Percentiles rank a stretch among this genome's conserved stretches.
phyloP scores from a whole-genome alignment of 805 yeast genomes.

The Phaffomyces antillensis region DNA sequence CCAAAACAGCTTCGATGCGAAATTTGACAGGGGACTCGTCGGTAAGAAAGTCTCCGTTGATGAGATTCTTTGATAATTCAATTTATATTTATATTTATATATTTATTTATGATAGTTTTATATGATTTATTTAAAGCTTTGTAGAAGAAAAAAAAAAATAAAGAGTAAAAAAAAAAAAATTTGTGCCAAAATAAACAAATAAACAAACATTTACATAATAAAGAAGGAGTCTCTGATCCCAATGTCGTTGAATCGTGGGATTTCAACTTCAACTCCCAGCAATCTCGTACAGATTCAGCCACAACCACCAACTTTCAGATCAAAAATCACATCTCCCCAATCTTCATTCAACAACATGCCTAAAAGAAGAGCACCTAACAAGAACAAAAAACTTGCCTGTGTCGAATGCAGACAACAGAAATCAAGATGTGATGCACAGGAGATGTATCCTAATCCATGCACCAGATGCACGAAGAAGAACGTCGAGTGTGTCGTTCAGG shows the following conservation, averaged over 20 bases:
- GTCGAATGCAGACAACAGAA: slow-evolving; percentile 96
- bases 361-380: background rate
- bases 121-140: too few species aligned
- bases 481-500: slow-evolving; percentile 62
- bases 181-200: too few species aligned
- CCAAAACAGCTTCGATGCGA: slow-evolving; percentile 28
- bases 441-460: slow-evolving; percentile 70
- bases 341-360: background rate
- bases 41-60: slow-evolving; percentile 29
- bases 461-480: slow-evolving; percentile 70
- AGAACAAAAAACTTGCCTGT: slow-evolving; percentile 68
- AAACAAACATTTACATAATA: too few species aligned
- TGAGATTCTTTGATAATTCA: slow-evolving; percentile 9
- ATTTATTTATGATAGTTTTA: background rate
- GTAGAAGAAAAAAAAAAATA: too few species aligned
- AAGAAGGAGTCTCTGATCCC: too few species aligned
- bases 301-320: background rate
- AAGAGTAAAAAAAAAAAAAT: too few species aligned
- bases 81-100: background rate
- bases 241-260: too few species aligned
- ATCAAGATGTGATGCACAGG: slow-evolving; percentile 82
- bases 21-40: slow-evolving; percentile 34
- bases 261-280: too few species aligned
- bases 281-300: background rate
- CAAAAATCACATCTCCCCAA: background rate